Evolutionary conservation across 2,329 filamentous ascomycete genomes (phyloP), one percentile per base, ranked within the genome.

Genomic region (Xylariaceae sp.): DNA sequence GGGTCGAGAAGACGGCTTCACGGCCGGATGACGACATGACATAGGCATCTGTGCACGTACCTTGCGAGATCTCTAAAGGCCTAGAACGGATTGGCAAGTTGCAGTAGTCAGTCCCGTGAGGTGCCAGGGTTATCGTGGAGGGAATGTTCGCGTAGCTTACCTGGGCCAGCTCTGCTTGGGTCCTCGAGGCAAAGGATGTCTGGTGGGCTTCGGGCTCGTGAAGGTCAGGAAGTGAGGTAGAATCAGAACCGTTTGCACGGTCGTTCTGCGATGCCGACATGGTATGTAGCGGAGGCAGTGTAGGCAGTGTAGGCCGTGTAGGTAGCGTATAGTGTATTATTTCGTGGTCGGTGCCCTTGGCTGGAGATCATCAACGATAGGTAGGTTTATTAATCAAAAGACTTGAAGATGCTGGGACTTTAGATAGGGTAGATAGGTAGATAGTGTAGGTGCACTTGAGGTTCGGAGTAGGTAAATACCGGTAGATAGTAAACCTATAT

Each of bases 31-130:
- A 51, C 49, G 40, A 41, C 32, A 48, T 45, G 27, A 32, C 26
- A 49, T 9, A 31, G 32, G 27, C 26, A 5, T 6, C n/a, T 29
- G 27, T 30, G 34, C 8, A 64, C 66, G 56, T 65, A 68, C 67
- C 63, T 69, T 48, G 65, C 63, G 54, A 70, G 65, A 55, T 69
- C 66, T 56, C 58, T 62, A 54, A 68, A 69, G 60, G 67, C 67
- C 68, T 70, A 65, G 64, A 66, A 63, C 55, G 12, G 27, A 44
- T 35, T 29, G 47, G 26, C 56, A 46, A 56, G 54, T 56, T 27
- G 42, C 53, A 60, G 66, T 60, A 67, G 63, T 57, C 35, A 39
- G 42, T 46, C 46, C 19, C 30, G 50, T 31, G 40, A 39, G 34
- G 27, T 34, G 35, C 26, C 49, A n/a, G 31, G 6, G 41, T 46